Percentiles rank a stretch among this genome's conserved stretches.
Evolutionary conservation across 306 rosid genomes (phyloP).

Genomic region (Clitoria ternatea): DNA sequence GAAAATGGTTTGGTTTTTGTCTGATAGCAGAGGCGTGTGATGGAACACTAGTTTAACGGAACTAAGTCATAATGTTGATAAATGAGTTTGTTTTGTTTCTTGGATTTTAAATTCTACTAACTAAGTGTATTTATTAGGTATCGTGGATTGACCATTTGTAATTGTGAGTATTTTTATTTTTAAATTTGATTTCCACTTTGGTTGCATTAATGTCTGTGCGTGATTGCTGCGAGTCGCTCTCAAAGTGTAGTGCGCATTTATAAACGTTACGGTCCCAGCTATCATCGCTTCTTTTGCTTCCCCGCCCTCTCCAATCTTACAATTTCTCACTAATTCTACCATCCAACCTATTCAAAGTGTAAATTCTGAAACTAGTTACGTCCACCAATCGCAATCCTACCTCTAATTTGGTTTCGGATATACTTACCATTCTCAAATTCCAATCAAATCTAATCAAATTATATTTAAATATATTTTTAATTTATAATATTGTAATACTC

Average conservation of each 20-base stretch:
- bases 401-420: no score
- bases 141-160: not conserved
- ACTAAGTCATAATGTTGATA: not conserved
- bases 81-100: not conserved
- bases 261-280: constrained; percentile 52
- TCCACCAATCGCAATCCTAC: no score
- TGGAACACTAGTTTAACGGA: constrained; percentile 36
- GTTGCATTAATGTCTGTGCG: constrained; percentile 34
- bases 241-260: constrained; percentile 32
- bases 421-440: no score
- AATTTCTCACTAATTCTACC: no score
- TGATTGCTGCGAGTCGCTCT: constrained; percentile 43
- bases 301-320: no score
- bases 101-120: not conserved
- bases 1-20: not conserved
- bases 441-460: no score
- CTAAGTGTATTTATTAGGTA: not conserved
- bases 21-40: constrained; percentile 14
- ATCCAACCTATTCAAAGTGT: no score
- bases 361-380: no score
- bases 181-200: constrained; percentile 8
- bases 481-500: no score
- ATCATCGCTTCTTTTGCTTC: not conserved
- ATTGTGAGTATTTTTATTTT: not conserved
- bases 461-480: no score